Conservation (phyloP, 73 alveolate genomes). For the Breviolum minutum region DNA sequence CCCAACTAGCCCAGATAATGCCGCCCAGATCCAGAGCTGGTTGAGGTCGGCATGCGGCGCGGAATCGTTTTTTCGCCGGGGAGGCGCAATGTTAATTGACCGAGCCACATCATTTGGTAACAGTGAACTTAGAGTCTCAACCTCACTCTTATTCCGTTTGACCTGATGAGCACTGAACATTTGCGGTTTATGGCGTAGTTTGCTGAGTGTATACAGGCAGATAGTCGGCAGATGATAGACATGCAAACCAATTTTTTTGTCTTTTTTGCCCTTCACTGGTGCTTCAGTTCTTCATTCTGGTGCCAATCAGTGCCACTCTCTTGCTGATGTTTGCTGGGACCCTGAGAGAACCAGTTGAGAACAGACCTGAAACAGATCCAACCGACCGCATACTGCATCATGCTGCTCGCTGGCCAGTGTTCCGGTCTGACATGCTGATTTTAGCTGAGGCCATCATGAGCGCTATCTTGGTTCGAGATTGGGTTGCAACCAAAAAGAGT, state of each 20-base stretch:
- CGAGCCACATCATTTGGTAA: neutral
- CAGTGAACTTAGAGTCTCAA: neutral
- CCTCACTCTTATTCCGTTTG: too few relatives aligned
- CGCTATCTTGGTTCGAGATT: conserved; percentile 25
- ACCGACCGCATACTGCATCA: neutral
- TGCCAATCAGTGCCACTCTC: conserved; percentile 68
- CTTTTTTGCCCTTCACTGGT: too few relatives aligned
- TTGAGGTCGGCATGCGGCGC: conserved; percentile 37
- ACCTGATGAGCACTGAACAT: too few relatives aligned
- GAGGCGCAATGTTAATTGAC: neutral
- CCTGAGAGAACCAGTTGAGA: neutral
- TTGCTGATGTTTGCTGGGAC: conserved; percentile 40
- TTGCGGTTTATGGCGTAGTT: too few relatives aligned
- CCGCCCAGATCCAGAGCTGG: neutral
- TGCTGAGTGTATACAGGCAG: too few relatives aligned
- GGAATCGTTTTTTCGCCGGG: conserved; percentile 51
- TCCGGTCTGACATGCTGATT: neutral
- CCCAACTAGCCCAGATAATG: too few relatives aligned
- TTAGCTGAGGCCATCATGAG: conserved; percentile 40
- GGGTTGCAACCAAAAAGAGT: conserved; percentile 19
- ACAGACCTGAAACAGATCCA: neutral
- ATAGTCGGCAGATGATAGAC: too few relatives aligned
- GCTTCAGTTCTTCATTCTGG: conserved; percentile 51
- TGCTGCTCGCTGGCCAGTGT: neutral
- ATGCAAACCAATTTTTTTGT: too few relatives aligned